Conservation (phyloP, 352 stramenopile species). For the Pythium aquatile region DNA sequence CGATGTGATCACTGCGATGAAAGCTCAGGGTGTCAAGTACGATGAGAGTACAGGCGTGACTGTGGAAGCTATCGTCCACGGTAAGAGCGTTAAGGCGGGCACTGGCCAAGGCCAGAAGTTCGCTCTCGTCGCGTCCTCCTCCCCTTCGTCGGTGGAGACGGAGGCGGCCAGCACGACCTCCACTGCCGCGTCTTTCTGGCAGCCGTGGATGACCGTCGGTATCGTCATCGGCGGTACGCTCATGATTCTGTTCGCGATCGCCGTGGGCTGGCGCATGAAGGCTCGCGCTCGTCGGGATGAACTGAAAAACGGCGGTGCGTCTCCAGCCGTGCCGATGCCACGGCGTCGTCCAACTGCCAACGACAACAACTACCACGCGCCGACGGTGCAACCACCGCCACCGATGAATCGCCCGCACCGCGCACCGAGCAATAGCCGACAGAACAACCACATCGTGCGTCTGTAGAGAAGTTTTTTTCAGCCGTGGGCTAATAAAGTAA, state of each 20-base stretch:
- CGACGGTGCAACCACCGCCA: slow-evolving; percentile 3
- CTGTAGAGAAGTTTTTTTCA: slow-evolving; percentile 7
- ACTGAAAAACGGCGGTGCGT: slow-evolving; percentile 7
- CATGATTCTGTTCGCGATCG: slow-evolving; percentile 52
- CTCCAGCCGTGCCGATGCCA: slow-evolving; percentile 4
- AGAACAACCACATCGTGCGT: slow-evolving; percentile 18
- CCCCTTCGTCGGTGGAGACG: slow-evolving; percentile 41
- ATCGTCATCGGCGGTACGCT: slow-evolving; percentile 49
- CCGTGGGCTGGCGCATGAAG: slow-evolving; percentile 45
- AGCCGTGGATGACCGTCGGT: slow-evolving; percentile 78
- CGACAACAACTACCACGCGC: slow-evolving; percentile 13
- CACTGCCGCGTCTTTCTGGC: slow-evolving; percentile 41
- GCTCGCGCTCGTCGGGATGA: background rate
- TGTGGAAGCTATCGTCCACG: slow-evolving; percentile 60
- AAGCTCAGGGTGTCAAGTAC: slow-evolving; percentile 28
- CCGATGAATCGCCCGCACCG: slow-evolving; percentile 10
- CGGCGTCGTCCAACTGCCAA: slow-evolving; percentile 1
- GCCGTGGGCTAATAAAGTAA: background rate
- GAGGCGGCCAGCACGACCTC: slow-evolving; percentile 7
- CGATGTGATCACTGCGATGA: slow-evolving; percentile 32
- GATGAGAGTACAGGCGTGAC: slow-evolving; percentile 40
- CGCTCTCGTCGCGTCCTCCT: slow-evolving; percentile 76
- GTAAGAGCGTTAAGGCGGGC: slow-evolving; percentile 65
- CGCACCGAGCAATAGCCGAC: slow-evolving; percentile 26
- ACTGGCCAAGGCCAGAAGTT: slow-evolving; percentile 56